Percentiles rank a stretch among this genome's conserved stretches.
Evolutionary conservation across 768 basidiomycete species (phyloP).

Genomic region (Sarcomyxa edulis): DNA sequence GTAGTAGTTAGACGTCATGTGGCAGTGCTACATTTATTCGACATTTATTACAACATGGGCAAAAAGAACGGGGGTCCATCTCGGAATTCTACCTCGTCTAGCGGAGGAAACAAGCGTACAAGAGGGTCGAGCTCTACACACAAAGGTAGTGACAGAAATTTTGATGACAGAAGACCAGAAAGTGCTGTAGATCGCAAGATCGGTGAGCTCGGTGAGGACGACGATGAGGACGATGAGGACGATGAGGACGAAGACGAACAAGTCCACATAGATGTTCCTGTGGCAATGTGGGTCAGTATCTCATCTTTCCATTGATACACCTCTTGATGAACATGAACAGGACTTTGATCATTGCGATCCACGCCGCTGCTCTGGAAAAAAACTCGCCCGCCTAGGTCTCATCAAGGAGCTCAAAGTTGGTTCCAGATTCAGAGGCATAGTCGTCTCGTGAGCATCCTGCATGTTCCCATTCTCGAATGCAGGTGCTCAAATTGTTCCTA

Average conservation of each 20-base stretch:
- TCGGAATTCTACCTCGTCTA: neutral
- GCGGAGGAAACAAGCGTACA: neutral
- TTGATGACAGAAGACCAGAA: constrained; percentile 35
- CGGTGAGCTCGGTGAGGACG: constrained; percentile 30
- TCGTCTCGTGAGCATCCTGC: constrained; percentile 84
- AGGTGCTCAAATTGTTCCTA: constrained; percentile 27
- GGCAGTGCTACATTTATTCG: no score
- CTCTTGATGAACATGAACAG: constrained; percentile 28
- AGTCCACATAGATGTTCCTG: constrained; percentile 56
- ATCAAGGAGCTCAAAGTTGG: constrained; percentile 84
- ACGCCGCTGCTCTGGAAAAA: constrained; percentile 77
- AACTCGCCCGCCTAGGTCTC: constrained; percentile 78
- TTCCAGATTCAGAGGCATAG: constrained; percentile 83
- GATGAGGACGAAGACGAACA: constrained; percentile 19
- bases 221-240: constrained; percentile 23
- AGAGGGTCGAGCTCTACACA: neutral
- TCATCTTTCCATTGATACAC: neutral
- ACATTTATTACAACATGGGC: no score
- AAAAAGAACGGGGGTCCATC: neutral
- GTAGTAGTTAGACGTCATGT: no score
- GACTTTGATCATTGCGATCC: constrained; percentile 99
- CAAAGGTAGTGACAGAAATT: neutral
- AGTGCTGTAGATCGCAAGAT: constrained; percentile 47
- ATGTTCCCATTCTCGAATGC: neutral
- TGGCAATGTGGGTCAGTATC: constrained; percentile 91